Percentiles rank a stretch among this genome's conserved stretches.
phyloP scores from a whole-genome alignment of 345 rosid species.

The Moricandia moricandioides region DNA sequence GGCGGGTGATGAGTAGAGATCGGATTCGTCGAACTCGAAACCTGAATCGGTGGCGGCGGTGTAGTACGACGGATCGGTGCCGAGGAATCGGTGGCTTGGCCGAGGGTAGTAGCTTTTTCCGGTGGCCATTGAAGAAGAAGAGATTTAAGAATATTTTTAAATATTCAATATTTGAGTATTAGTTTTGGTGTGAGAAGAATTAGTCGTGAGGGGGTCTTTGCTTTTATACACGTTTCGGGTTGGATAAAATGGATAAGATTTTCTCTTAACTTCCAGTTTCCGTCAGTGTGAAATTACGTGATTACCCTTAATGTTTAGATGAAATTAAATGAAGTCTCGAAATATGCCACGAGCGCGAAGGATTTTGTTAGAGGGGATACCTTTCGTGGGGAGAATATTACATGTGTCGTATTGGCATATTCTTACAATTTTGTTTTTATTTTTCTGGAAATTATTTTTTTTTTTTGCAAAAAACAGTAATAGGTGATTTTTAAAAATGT shows the following conservation, averaged over 20 bases:
- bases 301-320: background rate
- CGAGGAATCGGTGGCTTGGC: conserved; percentile 41
- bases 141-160: background rate
- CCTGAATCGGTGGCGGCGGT: conserved; percentile 1
- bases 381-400: conserved; percentile 20
- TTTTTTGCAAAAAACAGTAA: background rate
- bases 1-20: conserved; percentile 10
- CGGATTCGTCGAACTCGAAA: conserved; percentile 38
- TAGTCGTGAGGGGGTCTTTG: conserved; percentile 29
- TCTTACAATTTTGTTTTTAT: background rate
- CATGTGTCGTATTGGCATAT: conserved; percentile 35
- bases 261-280: conserved; percentile 30
- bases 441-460: background rate
- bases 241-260: conserved; percentile 56
- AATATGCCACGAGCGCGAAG: conserved; percentile 1
- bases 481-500: background rate
- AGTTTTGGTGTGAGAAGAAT: conserved; percentile 2
- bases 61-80: conserved; percentile 22
- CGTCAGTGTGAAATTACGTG: conserved; percentile 29
- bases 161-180: background rate
- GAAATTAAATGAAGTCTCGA: background rate
- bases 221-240: conserved; percentile 50
- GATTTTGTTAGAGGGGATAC: background rate
- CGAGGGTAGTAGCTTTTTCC: conserved; percentile 40
- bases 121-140: conserved; percentile 47